Percentiles rank a stretch among this genome's conserved stretches.
These are phyloP conservation scores for Corymbia calophylla DNA, from an alignment of 441 rosid species.

Conservation along the genomic window DNA sequence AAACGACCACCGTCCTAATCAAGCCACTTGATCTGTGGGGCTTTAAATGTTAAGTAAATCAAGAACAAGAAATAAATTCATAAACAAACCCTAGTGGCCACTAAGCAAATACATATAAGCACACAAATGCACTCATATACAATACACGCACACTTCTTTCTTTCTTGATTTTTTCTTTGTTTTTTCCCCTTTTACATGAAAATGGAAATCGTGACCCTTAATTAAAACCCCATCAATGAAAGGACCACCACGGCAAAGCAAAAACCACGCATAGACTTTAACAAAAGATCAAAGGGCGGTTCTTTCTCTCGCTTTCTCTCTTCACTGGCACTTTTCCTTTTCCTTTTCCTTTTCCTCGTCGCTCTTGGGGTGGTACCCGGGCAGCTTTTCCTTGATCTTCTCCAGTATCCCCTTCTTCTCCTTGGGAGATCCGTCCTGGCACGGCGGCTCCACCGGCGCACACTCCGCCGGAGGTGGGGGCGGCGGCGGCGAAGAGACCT, in stretches of 20 bases:
- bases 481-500: conserved; percentile 18
- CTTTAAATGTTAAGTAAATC: not conserved
- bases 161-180: not conserved
- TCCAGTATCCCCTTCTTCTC: conserved; percentile 78
- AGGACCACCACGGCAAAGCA: too few relatives aligned
- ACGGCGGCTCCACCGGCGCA: conserved; percentile 1
- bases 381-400: conserved; percentile 83
- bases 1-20: not conserved
- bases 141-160: not conserved
- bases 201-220: not conserved
- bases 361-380: conserved; percentile 56
- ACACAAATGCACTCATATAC: not conserved
- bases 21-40: not conserved
- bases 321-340: not conserved
- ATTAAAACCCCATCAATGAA: not conserved
- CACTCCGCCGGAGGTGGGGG: not conserved
- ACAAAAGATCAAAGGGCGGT: not conserved
- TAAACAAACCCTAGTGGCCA: not conserved
- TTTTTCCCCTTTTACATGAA: not conserved
- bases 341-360: conserved; percentile 31
- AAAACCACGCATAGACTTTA: not conserved
- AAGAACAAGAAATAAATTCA: not conserved
- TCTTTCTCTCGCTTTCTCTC: not conserved
- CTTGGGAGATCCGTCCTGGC: conserved; percentile 19
- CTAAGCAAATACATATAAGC: not conserved